phyloP scores from a whole-genome alignment of 1,284 basidiomycete species.

The Mycena sp. region DNA sequence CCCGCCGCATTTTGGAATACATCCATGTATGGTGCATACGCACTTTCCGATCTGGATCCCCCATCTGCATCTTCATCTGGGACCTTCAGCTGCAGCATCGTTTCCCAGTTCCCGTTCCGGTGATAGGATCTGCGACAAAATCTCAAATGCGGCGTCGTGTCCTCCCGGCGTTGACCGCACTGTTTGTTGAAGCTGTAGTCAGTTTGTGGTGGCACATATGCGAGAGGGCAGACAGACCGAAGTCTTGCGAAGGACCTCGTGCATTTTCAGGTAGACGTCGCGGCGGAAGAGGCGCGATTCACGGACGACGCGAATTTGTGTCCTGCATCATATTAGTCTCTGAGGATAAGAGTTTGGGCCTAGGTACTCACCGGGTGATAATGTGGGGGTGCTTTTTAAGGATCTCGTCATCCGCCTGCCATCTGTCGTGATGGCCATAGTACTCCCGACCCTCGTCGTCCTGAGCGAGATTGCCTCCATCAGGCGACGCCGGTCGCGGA shows the following conservation, averaged over 20 bases:
- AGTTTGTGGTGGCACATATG: neutral
- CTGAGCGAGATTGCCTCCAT: too few relatives aligned
- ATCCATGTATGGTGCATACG: conserved; percentile 13
- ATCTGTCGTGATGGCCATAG: too few relatives aligned
- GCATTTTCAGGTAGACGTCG: neutral
- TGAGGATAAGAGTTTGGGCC: too few relatives aligned
- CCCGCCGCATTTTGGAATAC: neutral
- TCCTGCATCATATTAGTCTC: neutral
- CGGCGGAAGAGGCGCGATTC: conserved; percentile 5
- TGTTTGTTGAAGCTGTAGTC: neutral
- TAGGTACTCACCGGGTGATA: neutral
- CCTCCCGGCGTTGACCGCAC: neutral
- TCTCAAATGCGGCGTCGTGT: neutral
- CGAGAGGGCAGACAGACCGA: neutral
- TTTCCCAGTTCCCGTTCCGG: conserved; percentile 4
- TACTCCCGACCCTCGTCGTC: too few relatives aligned
- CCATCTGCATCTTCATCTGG: neutral
- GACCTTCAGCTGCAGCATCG: neutral
- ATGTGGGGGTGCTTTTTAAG: neutral
- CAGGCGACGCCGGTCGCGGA: neutral
- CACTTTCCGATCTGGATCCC: neutral
- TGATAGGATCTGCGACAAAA: neutral
- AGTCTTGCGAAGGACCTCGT: neutral
- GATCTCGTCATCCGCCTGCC: neutral
- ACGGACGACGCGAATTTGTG: conserved; percentile 14